Base-by-base conservation (phyloP, 176 grass and related monocot genomes). In the Avena eriantha region DNA sequence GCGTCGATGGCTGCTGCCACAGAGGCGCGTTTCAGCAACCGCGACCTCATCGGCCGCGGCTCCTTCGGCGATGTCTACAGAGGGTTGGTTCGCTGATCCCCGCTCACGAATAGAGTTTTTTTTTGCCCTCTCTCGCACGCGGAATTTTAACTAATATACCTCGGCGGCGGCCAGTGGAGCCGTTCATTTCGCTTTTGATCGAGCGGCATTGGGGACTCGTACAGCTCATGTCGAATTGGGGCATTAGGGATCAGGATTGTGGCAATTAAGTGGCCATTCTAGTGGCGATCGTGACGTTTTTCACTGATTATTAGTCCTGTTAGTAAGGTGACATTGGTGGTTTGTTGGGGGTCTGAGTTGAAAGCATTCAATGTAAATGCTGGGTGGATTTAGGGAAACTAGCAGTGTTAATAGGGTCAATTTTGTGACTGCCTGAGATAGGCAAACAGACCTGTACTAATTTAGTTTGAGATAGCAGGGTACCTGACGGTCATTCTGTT, bases 41-140 rank as follows among this genome's bases (percentile, higher is more conserved):
- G 92, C 47, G 93, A 93, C 54, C 96, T 95, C 76, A 98, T 98
- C 83, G 96, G 96, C 23, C 83, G 93, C 10, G 96, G 96, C 24
- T 91, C 88, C 45, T 98, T 98, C 64, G 96, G 96, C 84, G 96
- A 98, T 22, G 96, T 98, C 83, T 98, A 91, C 81, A 98, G 89
- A 91, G 96, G 96, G 96, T 98, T 54, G 81, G 80, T 29, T 54
- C 19, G 19, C 48, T 49, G 65, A 55, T 34, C 49, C 21, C 43
- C 56, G 15, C 35, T 69, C 63, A 24, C 54, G n/a, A 60, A 48
- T 47, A 63, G 4, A 21, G 69, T 69, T 86, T 24, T 49, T 18
- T n/a, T 53, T 12, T 70, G 51, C 22, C 49, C 29, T 77, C 56
- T 22, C 19, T 29, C n/a, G 48, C 45, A 41, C 18, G 82, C 43